Percentiles rank a stretch among this genome's conserved stretches.
Conservation (phyloP, 2,329 filamentous ascomycete genomes). For the Monosporascus sp. region DNA sequence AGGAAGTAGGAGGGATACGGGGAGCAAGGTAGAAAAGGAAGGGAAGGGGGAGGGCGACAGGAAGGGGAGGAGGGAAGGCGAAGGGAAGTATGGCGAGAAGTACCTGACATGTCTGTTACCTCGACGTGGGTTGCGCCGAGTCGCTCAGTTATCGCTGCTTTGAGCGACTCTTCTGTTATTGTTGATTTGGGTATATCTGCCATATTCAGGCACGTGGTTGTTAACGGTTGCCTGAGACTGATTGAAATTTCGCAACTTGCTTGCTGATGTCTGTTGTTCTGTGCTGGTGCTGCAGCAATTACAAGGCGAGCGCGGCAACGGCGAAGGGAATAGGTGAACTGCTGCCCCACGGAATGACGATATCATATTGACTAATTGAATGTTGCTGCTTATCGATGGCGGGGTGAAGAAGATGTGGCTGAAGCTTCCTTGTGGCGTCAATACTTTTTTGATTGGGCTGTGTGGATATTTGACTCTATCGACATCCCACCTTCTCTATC, state of each 20-base stretch:
- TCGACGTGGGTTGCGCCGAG: conserved; percentile 75
- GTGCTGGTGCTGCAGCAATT: too few relatives aligned
- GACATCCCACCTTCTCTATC: too few relatives aligned
- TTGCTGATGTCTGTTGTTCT: too few relatives aligned
- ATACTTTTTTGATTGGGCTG: too few relatives aligned
- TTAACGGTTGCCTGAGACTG: too few relatives aligned
- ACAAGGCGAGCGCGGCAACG: too few relatives aligned
- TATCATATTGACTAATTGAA: too few relatives aligned
- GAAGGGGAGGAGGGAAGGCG: conserved; percentile 5
- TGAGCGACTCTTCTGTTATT: conserved; percentile 70
- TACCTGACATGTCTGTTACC: conserved; percentile 90
- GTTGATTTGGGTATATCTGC: conserved; percentile 46
- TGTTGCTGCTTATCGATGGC: too few relatives aligned
- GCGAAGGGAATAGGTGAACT: neutral
- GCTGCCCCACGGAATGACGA: neutral
- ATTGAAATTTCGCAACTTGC: too few relatives aligned
- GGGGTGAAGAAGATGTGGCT: neutral
- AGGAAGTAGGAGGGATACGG: too few relatives aligned
- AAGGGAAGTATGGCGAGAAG: conserved; percentile 15
- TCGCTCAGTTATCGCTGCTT: conserved; percentile 60
- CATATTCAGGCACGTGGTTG: too few relatives aligned
- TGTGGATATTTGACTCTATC: neutral
- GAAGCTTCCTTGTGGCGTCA: neutral
- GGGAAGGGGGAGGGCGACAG: conserved; percentile 11
- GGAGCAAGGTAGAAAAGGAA: neutral